Conservation (phyloP, 1,284 basidiomycete genomes). For the Cryptococcus sp. region DNA sequence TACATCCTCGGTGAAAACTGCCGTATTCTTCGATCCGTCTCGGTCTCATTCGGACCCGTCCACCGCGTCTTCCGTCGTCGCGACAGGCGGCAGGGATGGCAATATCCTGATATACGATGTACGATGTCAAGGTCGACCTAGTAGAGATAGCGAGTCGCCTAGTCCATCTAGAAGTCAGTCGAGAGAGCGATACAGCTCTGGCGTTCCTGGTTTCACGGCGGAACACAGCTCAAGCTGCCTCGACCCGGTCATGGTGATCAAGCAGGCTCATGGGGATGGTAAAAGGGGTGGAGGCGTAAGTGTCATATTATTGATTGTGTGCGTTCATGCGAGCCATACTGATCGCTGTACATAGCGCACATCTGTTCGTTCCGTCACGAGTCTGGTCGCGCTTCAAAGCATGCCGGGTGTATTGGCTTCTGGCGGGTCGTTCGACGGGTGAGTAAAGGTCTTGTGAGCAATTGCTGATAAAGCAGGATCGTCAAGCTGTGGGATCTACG, state of each 20-base stretch:
- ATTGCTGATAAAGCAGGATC: constrained; percentile 39
- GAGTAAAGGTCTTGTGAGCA: constrained; percentile 9
- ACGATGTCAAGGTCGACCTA: constrained; percentile 34
- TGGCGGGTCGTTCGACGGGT: constrained; percentile 52
- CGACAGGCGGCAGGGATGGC: constrained; percentile 51
- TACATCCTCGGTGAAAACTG: constrained; percentile 48
- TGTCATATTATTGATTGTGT: neutral
- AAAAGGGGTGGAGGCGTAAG: constrained; percentile 7
- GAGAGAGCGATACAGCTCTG: constrained; percentile 31
- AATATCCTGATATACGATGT: constrained; percentile 54
- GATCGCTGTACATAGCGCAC: constrained; percentile 32
- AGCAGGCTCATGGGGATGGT: constrained; percentile 35
- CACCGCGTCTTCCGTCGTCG: constrained; percentile 33
- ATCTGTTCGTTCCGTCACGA: constrained; percentile 47
- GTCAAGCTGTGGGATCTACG: constrained; percentile 55
- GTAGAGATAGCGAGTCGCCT: constrained; percentile 6
- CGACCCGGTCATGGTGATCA: constrained; percentile 38
- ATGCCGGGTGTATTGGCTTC: constrained; percentile 50
- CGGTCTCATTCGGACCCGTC: constrained; percentile 19
- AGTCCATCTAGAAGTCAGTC: constrained; percentile 3
- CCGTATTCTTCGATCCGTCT: constrained; percentile 40
- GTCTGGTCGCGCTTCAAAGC: constrained; percentile 44
- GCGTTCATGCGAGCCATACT: neutral
- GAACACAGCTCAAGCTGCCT: constrained; percentile 19
- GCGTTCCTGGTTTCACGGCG: constrained; percentile 33